These are phyloP conservation scores for Mycena latifolia DNA, from an alignment of 768 basidiomycete species.

Conservation along the genomic window DNA sequence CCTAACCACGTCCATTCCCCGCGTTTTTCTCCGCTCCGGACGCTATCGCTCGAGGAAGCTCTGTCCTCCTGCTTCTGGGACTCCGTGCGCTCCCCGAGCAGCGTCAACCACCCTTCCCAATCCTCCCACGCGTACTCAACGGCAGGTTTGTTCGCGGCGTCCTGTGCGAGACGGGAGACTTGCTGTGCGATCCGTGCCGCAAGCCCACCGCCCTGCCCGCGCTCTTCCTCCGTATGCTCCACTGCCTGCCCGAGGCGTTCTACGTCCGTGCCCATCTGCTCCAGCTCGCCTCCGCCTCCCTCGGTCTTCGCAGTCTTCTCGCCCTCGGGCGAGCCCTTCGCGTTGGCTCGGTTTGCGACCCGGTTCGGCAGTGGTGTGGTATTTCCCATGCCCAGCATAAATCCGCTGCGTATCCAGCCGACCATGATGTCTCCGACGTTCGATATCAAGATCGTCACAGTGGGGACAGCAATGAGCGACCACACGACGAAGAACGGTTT, in stretches of 20 bases:
- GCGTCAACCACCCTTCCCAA: slow-evolving; percentile 48
- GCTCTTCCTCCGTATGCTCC: slow-evolving; percentile 43
- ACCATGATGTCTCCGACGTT: slow-evolving; percentile 65
- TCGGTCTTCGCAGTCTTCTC: slow-evolving; percentile 19
- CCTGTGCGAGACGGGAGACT: slow-evolving; percentile 45
- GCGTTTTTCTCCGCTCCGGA: slow-evolving; percentile 29
- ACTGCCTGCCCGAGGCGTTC: slow-evolving; percentile 51
- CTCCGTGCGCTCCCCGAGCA: slow-evolving; percentile 42
- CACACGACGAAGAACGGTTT: slow-evolving; percentile 59
- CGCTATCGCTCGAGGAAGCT: slow-evolving; percentile 6
- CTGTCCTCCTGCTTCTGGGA: slow-evolving; percentile 22
- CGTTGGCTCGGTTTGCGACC: not conserved
- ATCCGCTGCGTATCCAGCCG: slow-evolving; percentile 46
- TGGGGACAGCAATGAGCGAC: slow-evolving; percentile 54
- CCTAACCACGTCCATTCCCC: slow-evolving; percentile 53
- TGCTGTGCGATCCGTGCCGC: slow-evolving; percentile 46
- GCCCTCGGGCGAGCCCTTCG: not conserved
- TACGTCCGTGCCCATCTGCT: slow-evolving; percentile 42
- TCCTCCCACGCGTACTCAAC: slow-evolving; percentile 52
- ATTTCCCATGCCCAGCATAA: slow-evolving; percentile 45
- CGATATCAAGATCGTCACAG: slow-evolving; percentile 57
- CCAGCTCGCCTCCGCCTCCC: no score
- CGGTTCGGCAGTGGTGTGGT: slow-evolving; percentile 45
- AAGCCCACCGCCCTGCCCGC: slow-evolving; percentile 41
- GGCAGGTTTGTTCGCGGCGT: slow-evolving; percentile 43